Evolutionary conservation across 2,329 filamentous ascomycete species (phyloP).

Genomic region (Amesomyces nigricolor): DNA sequence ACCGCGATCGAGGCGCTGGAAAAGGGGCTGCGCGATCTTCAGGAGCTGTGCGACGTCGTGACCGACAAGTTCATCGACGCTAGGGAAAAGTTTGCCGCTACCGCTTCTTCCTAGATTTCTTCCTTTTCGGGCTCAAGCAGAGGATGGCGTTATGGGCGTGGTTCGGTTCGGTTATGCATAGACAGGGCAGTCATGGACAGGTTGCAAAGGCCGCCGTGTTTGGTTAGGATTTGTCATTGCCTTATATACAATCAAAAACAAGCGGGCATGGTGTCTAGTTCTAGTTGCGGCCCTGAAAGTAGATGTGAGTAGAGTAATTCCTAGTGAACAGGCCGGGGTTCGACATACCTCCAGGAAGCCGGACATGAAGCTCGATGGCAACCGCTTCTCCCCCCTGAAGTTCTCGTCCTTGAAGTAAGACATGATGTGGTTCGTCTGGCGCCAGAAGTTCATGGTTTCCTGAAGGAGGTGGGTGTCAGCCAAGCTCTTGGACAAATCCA

Average conservation of each 20-base stretch:
- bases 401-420: slow-evolving; percentile 90
- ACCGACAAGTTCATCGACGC: slow-evolving; percentile 78
- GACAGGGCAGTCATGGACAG: neutral
- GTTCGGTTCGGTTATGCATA: slow-evolving; percentile 18
- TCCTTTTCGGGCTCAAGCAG: slow-evolving; percentile 1
- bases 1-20: slow-evolving; percentile 80
- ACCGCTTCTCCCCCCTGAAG: slow-evolving; percentile 66
- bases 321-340: neutral
- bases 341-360: slow-evolving; percentile 84
- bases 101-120: slow-evolving; percentile 9
- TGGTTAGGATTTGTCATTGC: slow-evolving; percentile 10
- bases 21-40: slow-evolving; percentile 83
- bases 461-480: slow-evolving; percentile 34
- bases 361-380: slow-evolving; percentile 87
- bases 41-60: slow-evolving; percentile 89
- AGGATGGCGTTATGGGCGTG: slow-evolving; percentile 24
- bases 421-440: slow-evolving; percentile 91
- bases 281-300: slow-evolving; percentile 45
- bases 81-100: slow-evolving; percentile 51
- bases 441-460: slow-evolving; percentile 99
- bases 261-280: slow-evolving; percentile 24
- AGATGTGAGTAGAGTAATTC: neutral
- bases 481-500: neutral
- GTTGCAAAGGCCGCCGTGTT: neutral
- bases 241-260: slow-evolving; percentile 15